Base-by-base conservation (phyloP, 2,329 filamentous ascomycete genomes). In the Gaeumannomyces tritici region DNA sequence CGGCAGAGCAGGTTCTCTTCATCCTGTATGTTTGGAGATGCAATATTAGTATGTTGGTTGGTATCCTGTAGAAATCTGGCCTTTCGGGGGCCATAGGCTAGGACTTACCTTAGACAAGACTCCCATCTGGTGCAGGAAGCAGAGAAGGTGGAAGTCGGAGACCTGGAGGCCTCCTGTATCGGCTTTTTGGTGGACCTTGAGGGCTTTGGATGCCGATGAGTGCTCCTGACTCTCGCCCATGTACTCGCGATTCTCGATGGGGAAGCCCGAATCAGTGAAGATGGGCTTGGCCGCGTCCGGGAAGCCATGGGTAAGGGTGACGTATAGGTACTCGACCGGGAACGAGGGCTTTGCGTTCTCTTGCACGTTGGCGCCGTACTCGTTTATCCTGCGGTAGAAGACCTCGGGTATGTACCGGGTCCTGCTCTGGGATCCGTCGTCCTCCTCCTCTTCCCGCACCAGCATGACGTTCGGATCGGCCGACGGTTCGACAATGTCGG, bases 281-380 rank as follows among this genome's bases (percentile, higher is more conserved):
- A 88, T 76, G 15, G 93, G 91, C 62, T 86, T 88, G 4, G 91
- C 84, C 57, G 87, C 81, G 61, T 88, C 90, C 3, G 95, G 95
- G 78, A 99, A 98, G 64, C 95, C 95, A 72, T 99, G 93, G 0
- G 95, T 99, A 66, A 99, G 83, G 11, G 95, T 98, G 65, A 98
- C 91, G 63, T 98, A 87, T 42, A 99, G 83, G 73, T 98, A 99
- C 73, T 99, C 95, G 59, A 97, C 93, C 0, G 95, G 95, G 73
- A 99, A 99, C 57, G 90, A 87, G 0, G 95, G 95, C 73, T 97
- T 98, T 28, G 95, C 95, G 69, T 96, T 98, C 74, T 98, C 91
- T 73, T 97, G 95, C 9, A 98, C 95, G 68, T 93, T 96, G 66
- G 89, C 91, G 42, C 93, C 93, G 72, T 99, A 96, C 73, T 99